Conservation (phyloP, 768 basidiomycete species). For the Russula olivacea region DNA sequence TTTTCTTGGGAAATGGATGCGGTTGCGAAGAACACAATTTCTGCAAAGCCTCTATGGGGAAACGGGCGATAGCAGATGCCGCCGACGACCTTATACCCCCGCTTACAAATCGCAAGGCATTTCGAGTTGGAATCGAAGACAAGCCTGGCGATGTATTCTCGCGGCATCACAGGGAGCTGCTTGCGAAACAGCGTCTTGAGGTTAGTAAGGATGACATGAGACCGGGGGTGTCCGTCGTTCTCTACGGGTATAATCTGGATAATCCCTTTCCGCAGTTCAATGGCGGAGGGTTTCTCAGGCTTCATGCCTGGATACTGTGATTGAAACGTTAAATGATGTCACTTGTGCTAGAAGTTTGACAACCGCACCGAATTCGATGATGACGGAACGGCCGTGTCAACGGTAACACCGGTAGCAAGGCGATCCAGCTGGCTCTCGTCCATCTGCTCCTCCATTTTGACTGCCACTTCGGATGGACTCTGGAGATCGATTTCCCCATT, state of each 20-base stretch:
- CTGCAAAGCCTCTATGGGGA: conserved; percentile 89
- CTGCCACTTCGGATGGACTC: conserved; percentile 43
- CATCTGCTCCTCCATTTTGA: conserved; percentile 76
- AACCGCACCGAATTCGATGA: conserved; percentile 43
- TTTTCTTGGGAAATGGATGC: conserved; percentile 96
- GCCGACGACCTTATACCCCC: conserved; percentile 92
- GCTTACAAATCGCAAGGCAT: conserved; percentile 88
- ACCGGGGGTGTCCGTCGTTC: conserved; percentile 71
- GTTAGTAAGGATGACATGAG: conserved; percentile 84
- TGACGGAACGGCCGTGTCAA: conserved; percentile 52
- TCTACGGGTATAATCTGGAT: conserved; percentile 81
- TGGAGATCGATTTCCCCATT: conserved; percentile 39
- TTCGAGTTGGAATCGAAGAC: conserved; percentile 93
- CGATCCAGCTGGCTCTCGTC: conserved; percentile 71
- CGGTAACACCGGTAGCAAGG: conserved; percentile 73
- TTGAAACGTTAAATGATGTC: conserved; percentile 2
- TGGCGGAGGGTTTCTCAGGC: conserved; percentile 69
- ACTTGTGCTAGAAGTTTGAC: conserved; percentile 1
- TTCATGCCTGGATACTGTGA: conserved; percentile 46
- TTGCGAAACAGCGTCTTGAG: conserved; percentile 96
- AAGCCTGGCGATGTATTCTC: conserved; percentile 94
- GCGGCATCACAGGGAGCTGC: conserved; percentile 97
- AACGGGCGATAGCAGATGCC: conserved; percentile 98
- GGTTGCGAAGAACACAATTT: conserved; percentile 98
- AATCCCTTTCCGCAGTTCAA: conserved; percentile 75